Evolutionary conservation across 73 alveolate genomes (phyloP).

Genomic region (Stentor roeselii): DNA sequence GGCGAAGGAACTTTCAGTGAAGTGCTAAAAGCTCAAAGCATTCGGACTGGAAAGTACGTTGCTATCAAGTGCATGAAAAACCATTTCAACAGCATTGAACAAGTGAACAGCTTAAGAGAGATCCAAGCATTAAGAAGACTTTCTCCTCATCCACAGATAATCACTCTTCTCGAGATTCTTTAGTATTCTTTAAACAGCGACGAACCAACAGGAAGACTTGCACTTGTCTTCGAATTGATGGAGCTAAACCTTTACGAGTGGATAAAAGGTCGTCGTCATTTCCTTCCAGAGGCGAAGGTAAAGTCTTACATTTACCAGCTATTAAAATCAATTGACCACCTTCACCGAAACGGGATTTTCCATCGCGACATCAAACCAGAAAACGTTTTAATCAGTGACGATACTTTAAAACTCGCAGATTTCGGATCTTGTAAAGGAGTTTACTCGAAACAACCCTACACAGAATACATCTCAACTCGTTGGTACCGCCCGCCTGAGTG

Average conservation of each 20-base stretch:
- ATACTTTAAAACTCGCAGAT: conserved; percentile 85
- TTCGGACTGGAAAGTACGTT: conserved; percentile 76
- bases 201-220: conserved; percentile 99
- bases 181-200: conserved; percentile 62
- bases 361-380: conserved; percentile 91
- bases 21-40: conserved; percentile 93
- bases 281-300: conserved; percentile 84
- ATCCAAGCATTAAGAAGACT: conserved; percentile 62
- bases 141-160: conserved; percentile 92
- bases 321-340: conserved; percentile 91
- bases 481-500: conserved; percentile 90
- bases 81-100: conserved; percentile 76
- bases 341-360: conserved; percentile 94
- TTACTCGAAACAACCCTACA: conserved; percentile 89
- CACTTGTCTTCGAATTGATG: conserved; percentile 98
- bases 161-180: conserved; percentile 73
- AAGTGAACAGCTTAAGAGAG: conserved; percentile 62
- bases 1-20: conserved; percentile 98
- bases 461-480: conserved; percentile 90
- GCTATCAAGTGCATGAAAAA: conserved; percentile 88
- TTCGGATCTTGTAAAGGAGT: conserved; percentile 91
- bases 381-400: conserved; percentile 46
- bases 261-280: conserved; percentile 87
- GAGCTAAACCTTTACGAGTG: conserved; percentile 97
- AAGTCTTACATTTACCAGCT: conserved; percentile 86